A percentile compares a stretch with the other conserved stretches of the same genome.
Evolutionary conservation across 2,329 filamentous ascomycete genomes (phyloP).

Genomic region (Dichotomopilus funicola): DNA sequence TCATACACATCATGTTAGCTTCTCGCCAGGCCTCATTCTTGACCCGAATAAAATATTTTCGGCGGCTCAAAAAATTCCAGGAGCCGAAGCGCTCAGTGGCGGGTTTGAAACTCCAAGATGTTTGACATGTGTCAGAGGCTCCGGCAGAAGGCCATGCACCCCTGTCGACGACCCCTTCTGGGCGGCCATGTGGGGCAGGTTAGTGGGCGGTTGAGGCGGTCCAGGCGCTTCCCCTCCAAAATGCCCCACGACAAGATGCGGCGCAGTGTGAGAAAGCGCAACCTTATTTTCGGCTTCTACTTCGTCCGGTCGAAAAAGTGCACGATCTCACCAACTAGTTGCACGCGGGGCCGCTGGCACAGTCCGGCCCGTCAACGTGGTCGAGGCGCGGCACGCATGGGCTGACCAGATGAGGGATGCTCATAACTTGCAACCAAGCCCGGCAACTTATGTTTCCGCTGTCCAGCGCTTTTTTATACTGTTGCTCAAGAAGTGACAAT

Average conservation of each 20-base stretch:
- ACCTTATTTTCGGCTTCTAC: constrained; percentile 34
- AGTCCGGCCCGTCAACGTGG: neutral
- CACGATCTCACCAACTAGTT: neutral
- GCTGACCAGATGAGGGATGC: no score
- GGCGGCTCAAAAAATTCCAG: neutral
- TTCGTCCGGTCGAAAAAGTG: constrained; percentile 19
- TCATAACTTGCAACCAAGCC: neutral
- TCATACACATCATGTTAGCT: no score
- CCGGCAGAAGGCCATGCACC: constrained; percentile 14
- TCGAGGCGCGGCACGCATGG: neutral
- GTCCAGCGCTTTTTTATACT: neutral
- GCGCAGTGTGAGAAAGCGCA: constrained; percentile 13
- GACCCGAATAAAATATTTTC: neutral
- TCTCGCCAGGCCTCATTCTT: neutral
- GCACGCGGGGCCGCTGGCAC: neutral
- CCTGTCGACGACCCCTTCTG: neutral
- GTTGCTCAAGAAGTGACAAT: no score
- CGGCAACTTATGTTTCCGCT: constrained; percentile 1
- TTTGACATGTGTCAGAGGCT: constrained; percentile 23
- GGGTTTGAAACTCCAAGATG: constrained; percentile 20
- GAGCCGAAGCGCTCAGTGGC: constrained; percentile 15
- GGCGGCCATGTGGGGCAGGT: neutral
- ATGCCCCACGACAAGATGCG: neutral
- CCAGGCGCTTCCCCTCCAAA: neutral
- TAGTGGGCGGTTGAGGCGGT: neutral